Percentiles rank a stretch among this genome's conserved stretches.
These are phyloP conservation scores for Bocquillonia castaneifolia DNA, from an alignment of 441 rosid genomes.

Conservation along the genomic window DNA sequence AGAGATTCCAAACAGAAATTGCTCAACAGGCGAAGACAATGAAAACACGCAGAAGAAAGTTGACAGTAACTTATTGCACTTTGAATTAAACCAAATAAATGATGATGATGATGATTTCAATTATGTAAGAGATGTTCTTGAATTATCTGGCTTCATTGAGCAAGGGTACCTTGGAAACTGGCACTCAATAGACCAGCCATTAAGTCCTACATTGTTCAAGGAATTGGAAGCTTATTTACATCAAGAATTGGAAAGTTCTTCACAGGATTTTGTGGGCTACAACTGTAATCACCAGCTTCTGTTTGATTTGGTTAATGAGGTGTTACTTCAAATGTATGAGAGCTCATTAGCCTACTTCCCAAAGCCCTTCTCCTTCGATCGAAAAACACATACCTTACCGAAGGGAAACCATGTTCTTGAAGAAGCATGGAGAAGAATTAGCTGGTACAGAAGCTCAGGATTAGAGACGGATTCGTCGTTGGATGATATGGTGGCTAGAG, in stretches of 20 bases:
- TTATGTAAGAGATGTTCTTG: slow-evolving; percentile 51
- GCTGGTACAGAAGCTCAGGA: slow-evolving; percentile 28
- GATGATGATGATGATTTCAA: slow-evolving; percentile 42
- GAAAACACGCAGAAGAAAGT: slow-evolving; percentile 17
- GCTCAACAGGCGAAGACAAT: slow-evolving; percentile 8
- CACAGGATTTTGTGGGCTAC: slow-evolving; percentile 21
- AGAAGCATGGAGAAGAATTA: slow-evolving; percentile 65
- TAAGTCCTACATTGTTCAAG: slow-evolving; percentile 55
- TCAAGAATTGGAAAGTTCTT: slow-evolving; percentile 28
- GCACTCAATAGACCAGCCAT: slow-evolving; percentile 60
- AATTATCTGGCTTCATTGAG: slow-evolving; percentile 53
- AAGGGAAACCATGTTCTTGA: slow-evolving; percentile 41
- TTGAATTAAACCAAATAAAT: slow-evolving; percentile 23
- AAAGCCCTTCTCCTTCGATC: slow-evolving; percentile 32
- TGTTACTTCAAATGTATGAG: slow-evolving; percentile 41
- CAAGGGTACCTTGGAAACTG: slow-evolving; percentile 40
- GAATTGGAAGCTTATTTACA: slow-evolving; percentile 37
- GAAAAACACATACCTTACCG: slow-evolving; percentile 27
- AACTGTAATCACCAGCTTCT: slow-evolving; percentile 45
- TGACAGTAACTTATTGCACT: slow-evolving; percentile 11
- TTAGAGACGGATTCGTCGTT: slow-evolving; percentile 39
- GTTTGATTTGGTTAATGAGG: slow-evolving; percentile 59
- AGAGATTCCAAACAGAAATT: slow-evolving; percentile 7
- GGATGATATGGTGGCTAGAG: slow-evolving; percentile 54
- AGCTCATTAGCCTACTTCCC: slow-evolving; percentile 56